phyloP scores from a whole-genome alignment of 306 rosid species.

The Betula pendula region DNA sequence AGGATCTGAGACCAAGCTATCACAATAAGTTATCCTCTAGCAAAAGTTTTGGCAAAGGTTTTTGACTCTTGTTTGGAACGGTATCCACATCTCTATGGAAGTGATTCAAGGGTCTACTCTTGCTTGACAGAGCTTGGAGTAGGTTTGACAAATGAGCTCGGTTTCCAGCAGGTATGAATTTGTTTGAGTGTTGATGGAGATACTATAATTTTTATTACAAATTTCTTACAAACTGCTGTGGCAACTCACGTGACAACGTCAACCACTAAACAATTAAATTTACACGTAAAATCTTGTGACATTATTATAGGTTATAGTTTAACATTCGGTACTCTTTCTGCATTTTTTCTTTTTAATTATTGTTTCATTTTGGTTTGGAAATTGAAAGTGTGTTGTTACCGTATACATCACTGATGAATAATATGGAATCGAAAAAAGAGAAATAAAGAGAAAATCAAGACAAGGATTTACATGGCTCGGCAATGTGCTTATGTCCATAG shows the following conservation, averaged over 20 bases:
- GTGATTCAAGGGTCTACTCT: constrained; percentile 71
- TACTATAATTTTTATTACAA: too few relatives aligned
- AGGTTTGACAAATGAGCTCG: constrained; percentile 74
- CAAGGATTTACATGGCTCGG: too few relatives aligned
- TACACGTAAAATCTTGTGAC: too few relatives aligned
- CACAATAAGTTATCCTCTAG: constrained; percentile 71
- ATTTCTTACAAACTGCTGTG: too few relatives aligned
- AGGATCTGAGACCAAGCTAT: too few relatives aligned
- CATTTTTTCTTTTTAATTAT: background rate
- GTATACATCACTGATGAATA: too few relatives aligned
- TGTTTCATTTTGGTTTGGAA: constrained; percentile 6
- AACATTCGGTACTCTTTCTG: background rate
- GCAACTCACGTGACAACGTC: too few relatives aligned
- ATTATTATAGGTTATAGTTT: background rate
- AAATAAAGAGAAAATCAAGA: too few relatives aligned
- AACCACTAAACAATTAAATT: too few relatives aligned
- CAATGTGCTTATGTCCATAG: too few relatives aligned
- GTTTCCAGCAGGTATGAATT: constrained; percentile 77
- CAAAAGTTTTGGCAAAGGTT: constrained; percentile 56
- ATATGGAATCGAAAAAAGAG: too few relatives aligned
- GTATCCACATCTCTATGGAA: constrained; percentile 87
- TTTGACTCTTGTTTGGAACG: constrained; percentile 80
- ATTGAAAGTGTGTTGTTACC: too few relatives aligned
- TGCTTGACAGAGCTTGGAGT: constrained; percentile 92
- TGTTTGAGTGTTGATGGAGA: background rate